phyloP scores from a whole-genome alignment of 495 filamentous ascomycete genomes.

The Xylaria cubensis region DNA sequence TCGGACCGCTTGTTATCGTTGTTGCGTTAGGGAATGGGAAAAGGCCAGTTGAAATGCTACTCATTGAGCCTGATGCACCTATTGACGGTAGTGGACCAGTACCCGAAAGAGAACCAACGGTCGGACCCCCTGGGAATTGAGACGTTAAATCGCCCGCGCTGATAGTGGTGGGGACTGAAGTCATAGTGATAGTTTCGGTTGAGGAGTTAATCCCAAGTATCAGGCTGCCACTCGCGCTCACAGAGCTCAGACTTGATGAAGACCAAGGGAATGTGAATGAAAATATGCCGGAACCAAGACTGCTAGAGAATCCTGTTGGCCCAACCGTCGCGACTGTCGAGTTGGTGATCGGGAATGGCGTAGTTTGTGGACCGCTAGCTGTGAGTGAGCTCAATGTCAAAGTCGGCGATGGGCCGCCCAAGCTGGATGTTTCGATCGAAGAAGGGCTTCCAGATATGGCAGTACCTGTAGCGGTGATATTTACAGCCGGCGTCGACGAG shows the following conservation, averaged over 20 bases:
- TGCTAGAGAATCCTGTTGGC: slow-evolving; percentile 10
- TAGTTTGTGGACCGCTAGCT: slow-evolving; percentile 14
- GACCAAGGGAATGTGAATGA: background rate
- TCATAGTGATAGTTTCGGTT: slow-evolving; percentile 1
- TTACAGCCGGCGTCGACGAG: background rate
- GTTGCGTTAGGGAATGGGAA: slow-evolving; percentile 17
- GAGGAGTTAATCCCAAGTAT: background rate
- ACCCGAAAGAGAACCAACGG: background rate
- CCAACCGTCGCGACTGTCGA: slow-evolving; percentile 22
- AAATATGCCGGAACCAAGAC: background rate
- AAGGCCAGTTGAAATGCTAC: slow-evolving; percentile 4
- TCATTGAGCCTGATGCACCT: background rate
- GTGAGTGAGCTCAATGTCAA: slow-evolving; percentile 5
- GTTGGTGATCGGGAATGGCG: slow-evolving; percentile 37
- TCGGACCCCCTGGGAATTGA: background rate
- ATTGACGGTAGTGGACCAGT: slow-evolving; percentile 4
- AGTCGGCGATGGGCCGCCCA: background rate
- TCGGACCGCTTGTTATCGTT: background rate
- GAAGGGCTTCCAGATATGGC: background rate
- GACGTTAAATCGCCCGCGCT: background rate
- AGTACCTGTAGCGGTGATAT: background rate
- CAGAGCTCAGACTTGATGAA: slow-evolving; percentile 9
- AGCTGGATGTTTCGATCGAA: background rate
- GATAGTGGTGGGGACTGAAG: background rate
- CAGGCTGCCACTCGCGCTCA: slow-evolving; percentile 12